A percentile compares a stretch with the other conserved stretches of the same genome.
phyloP scores from a whole-genome alignment of 2,329 filamentous ascomycete species.

The Sclerotinia nivalis region DNA sequence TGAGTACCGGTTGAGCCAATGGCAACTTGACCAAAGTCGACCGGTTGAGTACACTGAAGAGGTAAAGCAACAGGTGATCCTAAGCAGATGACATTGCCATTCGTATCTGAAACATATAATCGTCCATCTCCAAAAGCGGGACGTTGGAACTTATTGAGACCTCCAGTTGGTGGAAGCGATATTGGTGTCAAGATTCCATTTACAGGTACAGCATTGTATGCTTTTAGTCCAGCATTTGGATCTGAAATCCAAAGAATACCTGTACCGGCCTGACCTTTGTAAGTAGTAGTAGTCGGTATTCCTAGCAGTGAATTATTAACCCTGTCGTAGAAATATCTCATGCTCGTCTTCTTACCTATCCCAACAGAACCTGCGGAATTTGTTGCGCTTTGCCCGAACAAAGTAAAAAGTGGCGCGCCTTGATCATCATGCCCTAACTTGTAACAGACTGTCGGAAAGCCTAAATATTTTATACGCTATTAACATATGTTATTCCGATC shows the following conservation, averaged over 20 bases:
- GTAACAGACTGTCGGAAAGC: conserved; percentile 1
- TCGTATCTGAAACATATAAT: conserved; percentile 39
- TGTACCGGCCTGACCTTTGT: conserved; percentile 41
- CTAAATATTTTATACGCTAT: neutral
- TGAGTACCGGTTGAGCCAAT: conserved; percentile 41
- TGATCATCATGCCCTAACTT: conserved; percentile 3
- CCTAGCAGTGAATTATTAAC: conserved; percentile 24
- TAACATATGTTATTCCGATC: neutral
- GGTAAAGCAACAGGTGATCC: conserved; percentile 44
- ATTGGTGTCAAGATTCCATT: conserved; percentile 42
- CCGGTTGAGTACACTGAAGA: conserved; percentile 43
- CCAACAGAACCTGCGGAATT: conserved; percentile 4
- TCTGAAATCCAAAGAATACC: conserved; percentile 45
- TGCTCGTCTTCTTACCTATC: neutral
- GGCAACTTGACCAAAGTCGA: conserved; percentile 40
- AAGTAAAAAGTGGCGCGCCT: neutral
- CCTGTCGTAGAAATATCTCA: conserved; percentile 35
- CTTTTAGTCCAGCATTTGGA: conserved; percentile 42
- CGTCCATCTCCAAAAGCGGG: conserved; percentile 44
- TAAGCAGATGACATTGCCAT: conserved; percentile 35
- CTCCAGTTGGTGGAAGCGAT: conserved; percentile 41
- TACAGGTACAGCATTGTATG: conserved; percentile 44
- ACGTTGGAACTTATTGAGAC: conserved; percentile 43
- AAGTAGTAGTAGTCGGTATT: conserved; percentile 41
- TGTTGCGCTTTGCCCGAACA: neutral